A percentile compares a stretch with the other conserved stretches of the same genome.
Evolutionary conservation across 345 rosid species (phyloP).

Genomic region (Populus pruinosa): DNA sequence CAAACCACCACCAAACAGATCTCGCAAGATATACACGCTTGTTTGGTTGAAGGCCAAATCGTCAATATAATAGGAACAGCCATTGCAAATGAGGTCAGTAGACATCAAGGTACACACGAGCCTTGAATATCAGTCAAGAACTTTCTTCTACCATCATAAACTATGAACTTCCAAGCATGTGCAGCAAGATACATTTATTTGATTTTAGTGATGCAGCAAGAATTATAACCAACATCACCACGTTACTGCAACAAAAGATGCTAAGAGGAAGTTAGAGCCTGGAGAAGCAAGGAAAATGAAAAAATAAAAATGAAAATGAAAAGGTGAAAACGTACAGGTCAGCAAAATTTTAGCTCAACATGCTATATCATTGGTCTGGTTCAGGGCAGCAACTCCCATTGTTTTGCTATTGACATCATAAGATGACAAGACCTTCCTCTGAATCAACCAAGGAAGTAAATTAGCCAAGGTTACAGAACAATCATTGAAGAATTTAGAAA

Average conservation of each 20-base stretch:
- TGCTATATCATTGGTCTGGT: slow-evolving; percentile 38
- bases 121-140: neutral
- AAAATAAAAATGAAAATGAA: neutral
- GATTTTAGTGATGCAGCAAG: neutral
- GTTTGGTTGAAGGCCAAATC: slow-evolving; percentile 10
- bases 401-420: slow-evolving; percentile 35
- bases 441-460: slow-evolving; percentile 37
- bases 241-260: neutral
- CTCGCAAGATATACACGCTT: slow-evolving; percentile 21
- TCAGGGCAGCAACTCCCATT: slow-evolving; percentile 35
- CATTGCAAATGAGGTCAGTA: neutral
- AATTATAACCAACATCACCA: slow-evolving; percentile 9
- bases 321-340: neutral
- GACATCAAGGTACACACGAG: neutral
- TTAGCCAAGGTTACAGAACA: slow-evolving; percentile 12
- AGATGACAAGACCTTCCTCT: slow-evolving; percentile 51
- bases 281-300: neutral
- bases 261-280: neutral
- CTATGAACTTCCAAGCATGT: neutral
- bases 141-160: slow-evolving; percentile 9
- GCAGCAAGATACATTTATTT: slow-evolving; percentile 6
- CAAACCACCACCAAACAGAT: slow-evolving; percentile 8
- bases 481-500: neutral
- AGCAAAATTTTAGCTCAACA: slow-evolving; percentile 28
- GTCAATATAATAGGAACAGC: neutral